Percentiles rank a stretch among this genome's conserved stretches.
Conservation (phyloP, 2,329 filamentous ascomycete species). For the Penicillium paneum region DNA sequence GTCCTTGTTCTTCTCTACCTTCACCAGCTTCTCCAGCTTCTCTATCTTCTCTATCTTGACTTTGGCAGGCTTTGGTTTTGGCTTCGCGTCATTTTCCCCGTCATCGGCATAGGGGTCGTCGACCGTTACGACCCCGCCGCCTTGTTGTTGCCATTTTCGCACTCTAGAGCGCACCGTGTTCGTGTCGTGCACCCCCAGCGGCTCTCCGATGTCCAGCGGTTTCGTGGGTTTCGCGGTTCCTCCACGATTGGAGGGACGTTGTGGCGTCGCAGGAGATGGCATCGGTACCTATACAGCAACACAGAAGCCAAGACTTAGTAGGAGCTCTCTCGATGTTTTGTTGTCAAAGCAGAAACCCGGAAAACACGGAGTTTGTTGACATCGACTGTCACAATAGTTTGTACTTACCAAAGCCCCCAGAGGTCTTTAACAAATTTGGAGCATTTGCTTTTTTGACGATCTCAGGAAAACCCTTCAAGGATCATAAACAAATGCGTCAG, state of each 20-base stretch:
- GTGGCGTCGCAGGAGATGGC: slow-evolving; percentile 40
- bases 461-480: slow-evolving; percentile 5
- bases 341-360: slow-evolving; percentile 8
- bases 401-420: slow-evolving; percentile 13
- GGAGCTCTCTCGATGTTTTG: slow-evolving; percentile 2
- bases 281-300: slow-evolving; percentile 31
- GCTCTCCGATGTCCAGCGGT: slow-evolving; percentile 49
- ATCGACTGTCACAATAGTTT: not conserved
- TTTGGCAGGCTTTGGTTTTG: slow-evolving; percentile 22
- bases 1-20: slow-evolving; percentile 15
- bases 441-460: slow-evolving; percentile 15
- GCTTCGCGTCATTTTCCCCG: slow-evolving; percentile 33
- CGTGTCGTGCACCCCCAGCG: slow-evolving; percentile 59
- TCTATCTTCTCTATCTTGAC: slow-evolving; percentile 27
- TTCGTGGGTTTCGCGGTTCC: slow-evolving; percentile 56
- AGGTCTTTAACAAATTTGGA: slow-evolving; percentile 4
- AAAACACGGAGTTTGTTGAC: slow-evolving; percentile 14
- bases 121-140: slow-evolving; percentile 62
- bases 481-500: slow-evolving; percentile 11
- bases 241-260: slow-evolving; percentile 46
- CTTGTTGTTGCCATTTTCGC: slow-evolving; percentile 78
- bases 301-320: not conserved
- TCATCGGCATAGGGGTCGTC: slow-evolving; percentile 61
- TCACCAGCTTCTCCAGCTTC: slow-evolving; percentile 20
- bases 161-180: slow-evolving; percentile 74